Base-by-base conservation (phyloP, 208 protist species). In the Crithidia fasciculata region DNA sequence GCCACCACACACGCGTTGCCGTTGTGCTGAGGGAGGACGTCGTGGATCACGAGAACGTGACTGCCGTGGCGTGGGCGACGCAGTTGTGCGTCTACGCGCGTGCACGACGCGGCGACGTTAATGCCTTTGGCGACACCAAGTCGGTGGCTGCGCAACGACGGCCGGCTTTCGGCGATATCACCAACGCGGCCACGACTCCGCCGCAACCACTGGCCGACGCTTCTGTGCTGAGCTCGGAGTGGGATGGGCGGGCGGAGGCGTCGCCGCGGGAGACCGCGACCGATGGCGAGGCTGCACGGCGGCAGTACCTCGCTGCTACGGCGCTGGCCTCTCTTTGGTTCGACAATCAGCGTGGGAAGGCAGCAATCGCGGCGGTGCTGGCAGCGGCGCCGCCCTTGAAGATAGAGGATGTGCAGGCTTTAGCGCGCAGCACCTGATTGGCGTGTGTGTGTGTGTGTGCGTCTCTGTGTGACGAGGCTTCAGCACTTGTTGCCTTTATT, bases 51-150 rank as follows among this genome's bases (percentile, higher is more conserved):
- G 74, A 55, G 40, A 80, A 74, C 55, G 53, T 58, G 52, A 49
- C 62, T 0, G 68, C 66, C 8, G 74, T 74, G 8, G 36, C 71
- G 36, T 80, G 74, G 74, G 74, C 68, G 47, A 70, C n/a, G 62
- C 74, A 80, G 62, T 54, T 60, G 63, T 80, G 74, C 55, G 47
- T 74, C 28, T 70, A 74, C 37, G 67, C 74, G 2, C 74, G 68
- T 9, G 19, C 68, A 45, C 57, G 28, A 16, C 55, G 28, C 19
- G 39, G 12, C 2, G 37, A 9, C 4, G 40, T 45, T 28, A 44
- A 44, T 12, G 28, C 28, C 28, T 28, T 28, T 16, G 16, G 57
- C 57, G 8, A 36, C 40, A 47, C 41, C 52, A 8, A 36, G 13
- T 16, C 13, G 68, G n/a, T 18, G 28, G 28, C 28, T 28, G 28